Percentiles rank a stretch among this genome's conserved stretches.
Conservation (phyloP, 768 basidiomycete genomes). For the Russula foetens region DNA sequence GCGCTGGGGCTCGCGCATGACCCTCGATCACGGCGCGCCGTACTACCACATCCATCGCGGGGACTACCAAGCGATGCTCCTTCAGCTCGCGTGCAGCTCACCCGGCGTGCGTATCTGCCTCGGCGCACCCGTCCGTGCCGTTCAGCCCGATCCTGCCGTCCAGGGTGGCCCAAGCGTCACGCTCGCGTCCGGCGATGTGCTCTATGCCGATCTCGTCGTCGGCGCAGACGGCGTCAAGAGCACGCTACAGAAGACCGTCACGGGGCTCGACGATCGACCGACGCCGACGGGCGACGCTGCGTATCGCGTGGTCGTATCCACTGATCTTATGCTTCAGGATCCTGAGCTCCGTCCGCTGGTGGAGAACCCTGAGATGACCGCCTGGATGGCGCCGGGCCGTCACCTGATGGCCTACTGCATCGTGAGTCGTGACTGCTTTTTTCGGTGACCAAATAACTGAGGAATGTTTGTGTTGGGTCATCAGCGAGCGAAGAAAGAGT, state of each 20-base stretch:
- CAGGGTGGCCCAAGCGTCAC: conserved; percentile 27
- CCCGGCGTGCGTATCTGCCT: conserved; percentile 30
- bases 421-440: conserved; percentile 24
- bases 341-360: conserved; percentile 44
- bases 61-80: conserved; percentile 35
- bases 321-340: conserved; percentile 38
- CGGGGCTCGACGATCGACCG: conserved; percentile 36
- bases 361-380: conserved; percentile 43
- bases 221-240: conserved; percentile 43
- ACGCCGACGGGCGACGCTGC: conserved; percentile 54
- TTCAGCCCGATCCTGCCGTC: conserved; percentile 26
- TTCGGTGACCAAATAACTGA: not conserved
- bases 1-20: conserved; percentile 28
- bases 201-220: conserved; percentile 31
- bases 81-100: conserved; percentile 26
- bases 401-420: conserved; percentile 41
- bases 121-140: conserved; percentile 25
- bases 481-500: conserved; percentile 30
- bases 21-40: conserved; percentile 29
- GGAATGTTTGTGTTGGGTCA: not conserved
- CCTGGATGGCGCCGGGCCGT: conserved; percentile 49
- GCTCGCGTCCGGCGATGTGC: conserved; percentile 30
- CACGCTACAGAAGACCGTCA: conserved; percentile 40
- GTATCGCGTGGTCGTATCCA: conserved; percentile 47
- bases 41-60: conserved; percentile 39